Conservation (phyloP, 352 stramenopile genomes). For the Pythium aquatile region DNA sequence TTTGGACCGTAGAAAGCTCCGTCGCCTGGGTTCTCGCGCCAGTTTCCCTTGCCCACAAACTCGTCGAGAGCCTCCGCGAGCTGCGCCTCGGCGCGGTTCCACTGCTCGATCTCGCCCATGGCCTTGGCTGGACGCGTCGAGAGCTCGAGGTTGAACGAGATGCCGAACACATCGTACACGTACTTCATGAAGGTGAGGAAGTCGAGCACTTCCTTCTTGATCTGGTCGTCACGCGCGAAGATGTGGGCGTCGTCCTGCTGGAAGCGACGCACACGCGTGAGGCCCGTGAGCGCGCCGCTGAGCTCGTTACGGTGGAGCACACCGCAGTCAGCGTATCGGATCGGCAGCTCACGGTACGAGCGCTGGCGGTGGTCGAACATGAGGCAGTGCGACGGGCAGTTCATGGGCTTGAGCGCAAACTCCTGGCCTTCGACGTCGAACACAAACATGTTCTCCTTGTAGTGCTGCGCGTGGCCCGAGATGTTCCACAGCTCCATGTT, state of each 20-base stretch:
- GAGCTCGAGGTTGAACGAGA: constrained; percentile 92
- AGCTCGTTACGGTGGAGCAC: constrained; percentile 96
- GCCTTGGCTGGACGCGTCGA: constrained; percentile 95
- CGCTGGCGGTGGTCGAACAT: constrained; percentile 96
- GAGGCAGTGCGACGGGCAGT: constrained; percentile 97
- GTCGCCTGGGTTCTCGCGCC: constrained; percentile 93
- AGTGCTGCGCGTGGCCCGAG: constrained; percentile 96
- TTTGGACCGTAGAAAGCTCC: constrained; percentile 98
- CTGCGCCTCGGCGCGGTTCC: constrained; percentile 89
- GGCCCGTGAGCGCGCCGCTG: constrained; percentile 94
- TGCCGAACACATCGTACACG: constrained; percentile 95
- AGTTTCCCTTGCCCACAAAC: constrained; percentile 93
- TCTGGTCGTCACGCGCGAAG: constrained; percentile 95
- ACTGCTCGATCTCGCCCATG: constrained; percentile 94
- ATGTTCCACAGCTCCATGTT: constrained; percentile 98
- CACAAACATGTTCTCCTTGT: constrained; percentile 96
- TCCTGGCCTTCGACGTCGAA: constrained; percentile 70
- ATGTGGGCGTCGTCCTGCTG: constrained; percentile 99
- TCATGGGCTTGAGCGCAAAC: constrained; percentile 99
- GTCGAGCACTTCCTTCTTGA: constrained; percentile 94
- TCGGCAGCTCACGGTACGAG: constrained; percentile 95
- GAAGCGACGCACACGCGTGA: constrained; percentile 97
- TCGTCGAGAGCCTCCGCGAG: constrained; percentile 62
- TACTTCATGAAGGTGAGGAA: constrained; percentile 94
- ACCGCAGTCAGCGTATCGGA: constrained; percentile 95